These are phyloP conservation scores for Sugiyamaella grinbergsii DNA, from an alignment of 1,139 yeast genomes.

Conservation along the genomic window DNA sequence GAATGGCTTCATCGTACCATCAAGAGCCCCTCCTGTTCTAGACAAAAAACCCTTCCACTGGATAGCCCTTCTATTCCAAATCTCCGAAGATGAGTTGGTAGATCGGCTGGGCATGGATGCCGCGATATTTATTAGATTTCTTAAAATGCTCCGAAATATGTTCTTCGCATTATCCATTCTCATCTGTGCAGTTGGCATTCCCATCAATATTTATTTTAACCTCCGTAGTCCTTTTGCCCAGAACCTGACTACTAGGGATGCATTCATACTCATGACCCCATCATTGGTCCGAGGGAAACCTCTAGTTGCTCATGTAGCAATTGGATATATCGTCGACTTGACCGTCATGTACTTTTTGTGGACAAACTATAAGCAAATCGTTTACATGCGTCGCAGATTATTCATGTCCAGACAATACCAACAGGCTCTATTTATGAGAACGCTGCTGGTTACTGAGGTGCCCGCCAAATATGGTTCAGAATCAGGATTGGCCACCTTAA, in stretches of 20 bases:
- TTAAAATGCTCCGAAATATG: conserved; percentile 41
- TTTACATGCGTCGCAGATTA: conserved; percentile 36
- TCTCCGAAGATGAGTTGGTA: conserved; percentile 37
- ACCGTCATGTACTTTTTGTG: conserved; percentile 39
- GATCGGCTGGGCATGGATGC: conserved; percentile 45
- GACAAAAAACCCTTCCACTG: conserved; percentile 36
- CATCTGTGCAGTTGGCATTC: conserved; percentile 43
- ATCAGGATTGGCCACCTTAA: conserved; percentile 35
- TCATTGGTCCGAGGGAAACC: conserved; percentile 40
- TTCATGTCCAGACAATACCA: conserved; percentile 39
- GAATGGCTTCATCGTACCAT: conserved; percentile 5
- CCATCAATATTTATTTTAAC: conserved; percentile 44
- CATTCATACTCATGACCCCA: conserved; percentile 45
- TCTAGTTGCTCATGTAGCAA: conserved; percentile 42
- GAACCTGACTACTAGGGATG: conserved; percentile 37
- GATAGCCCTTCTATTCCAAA: conserved; percentile 34
- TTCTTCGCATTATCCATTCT: conserved; percentile 41
- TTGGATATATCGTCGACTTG: conserved; percentile 40
- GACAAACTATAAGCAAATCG: conserved; percentile 37
- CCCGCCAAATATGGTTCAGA: conserved; percentile 37
- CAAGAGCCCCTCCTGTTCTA: conserved; percentile 28
- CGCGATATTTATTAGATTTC: conserved; percentile 41
- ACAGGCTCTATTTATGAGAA: conserved; percentile 38
- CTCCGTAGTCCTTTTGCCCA: conserved; percentile 29
- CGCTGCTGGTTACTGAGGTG: conserved; percentile 43